These are phyloP conservation scores for Aegilops tauschii DNA, from an alignment of 176 grass and related monocot species.

Conservation along the genomic window DNA sequence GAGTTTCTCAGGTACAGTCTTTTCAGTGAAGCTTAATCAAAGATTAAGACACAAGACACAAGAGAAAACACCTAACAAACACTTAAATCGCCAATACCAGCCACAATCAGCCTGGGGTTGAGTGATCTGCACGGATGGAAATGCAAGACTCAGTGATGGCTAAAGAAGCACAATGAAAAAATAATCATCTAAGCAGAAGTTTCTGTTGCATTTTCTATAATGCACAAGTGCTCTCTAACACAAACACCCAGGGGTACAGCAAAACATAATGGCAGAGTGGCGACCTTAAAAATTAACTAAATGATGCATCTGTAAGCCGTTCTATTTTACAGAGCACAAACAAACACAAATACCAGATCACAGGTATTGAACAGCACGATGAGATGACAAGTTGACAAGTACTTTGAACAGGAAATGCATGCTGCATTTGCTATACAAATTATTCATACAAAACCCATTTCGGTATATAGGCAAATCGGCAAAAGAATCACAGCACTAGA, in stretches of 20 bases:
- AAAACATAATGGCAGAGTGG: not conserved
- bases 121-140: constrained; percentile 54
- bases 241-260: not conserved
- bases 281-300: not conserved
- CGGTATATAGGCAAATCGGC: constrained; percentile 4
- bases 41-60: constrained; percentile 36
- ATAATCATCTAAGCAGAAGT: constrained; percentile 3
- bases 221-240: not conserved
- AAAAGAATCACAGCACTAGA: not conserved
- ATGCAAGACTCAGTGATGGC: constrained; percentile 34
- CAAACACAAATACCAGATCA: not conserved
- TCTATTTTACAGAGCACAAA: not conserved
- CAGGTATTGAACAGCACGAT: not conserved
- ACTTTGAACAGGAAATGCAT: not conserved
- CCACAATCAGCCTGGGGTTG: constrained; percentile 43
- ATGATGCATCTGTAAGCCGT: not conserved
- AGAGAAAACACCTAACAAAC: constrained; percentile 46
- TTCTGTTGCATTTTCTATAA: not conserved
- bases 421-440: constrained; percentile 9
- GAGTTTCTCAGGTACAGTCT: constrained; percentile 49
- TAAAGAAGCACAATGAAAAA: constrained; percentile 20
- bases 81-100: constrained; percentile 50
- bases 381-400: not conserved
- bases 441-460: not conserved
- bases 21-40: constrained; percentile 34